Evolutionary conservation across 2,329 filamentous ascomycete species (phyloP), one percentile per base, ranked within the genome.

Genomic region (Talaromyces sp.): DNA sequence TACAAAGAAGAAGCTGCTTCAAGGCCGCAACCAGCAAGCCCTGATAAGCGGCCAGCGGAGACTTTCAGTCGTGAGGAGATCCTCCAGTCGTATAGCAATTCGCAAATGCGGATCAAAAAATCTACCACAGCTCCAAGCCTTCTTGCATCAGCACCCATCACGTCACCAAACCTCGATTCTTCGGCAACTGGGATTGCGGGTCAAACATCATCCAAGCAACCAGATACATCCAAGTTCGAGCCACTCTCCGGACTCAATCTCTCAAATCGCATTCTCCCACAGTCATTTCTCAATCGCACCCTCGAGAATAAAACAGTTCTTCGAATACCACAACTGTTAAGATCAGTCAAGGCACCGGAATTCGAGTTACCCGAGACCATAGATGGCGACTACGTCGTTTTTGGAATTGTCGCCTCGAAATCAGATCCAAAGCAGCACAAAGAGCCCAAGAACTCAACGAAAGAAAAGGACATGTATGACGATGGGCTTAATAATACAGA

Each of bases 331-430:
- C 90, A 96, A 66, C 81, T 99, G 4, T 80, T 98, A 11, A 88
- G 87, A 69, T 84, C 85, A 12, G 87, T 99, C 66, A 96, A 93
- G 75, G 86, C 87, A 0, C 95, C 95, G 0, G 84, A 90, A 35
- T 99, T 91, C 73, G 85, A 90, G 39, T 83, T 93, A 0, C 87
- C 87, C 2, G 93, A 96, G 0, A 50, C 31, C 8, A 86, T 92
- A 59, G 92, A 97, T 70, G 87, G 90, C 60, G 93, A 99, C 74
- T 90, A 93, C 70, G 92, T 99, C 7, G 85, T 98, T 1, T 88
- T 98, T 70, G 95, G 87, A 8, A 88, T 97, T 63, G 84, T 99
- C 23, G 92, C 91, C 6, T 90, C 88, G 48, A 98, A 98, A 74
- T 96, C 95, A 0, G 86, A 89, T 0, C 92, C 95, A 0, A 87